Evolutionary conservation across 2,329 filamentous ascomycete genomes (phyloP), one percentile per base, ranked within the genome.

Genomic region (Diaporthe citri): DNA sequence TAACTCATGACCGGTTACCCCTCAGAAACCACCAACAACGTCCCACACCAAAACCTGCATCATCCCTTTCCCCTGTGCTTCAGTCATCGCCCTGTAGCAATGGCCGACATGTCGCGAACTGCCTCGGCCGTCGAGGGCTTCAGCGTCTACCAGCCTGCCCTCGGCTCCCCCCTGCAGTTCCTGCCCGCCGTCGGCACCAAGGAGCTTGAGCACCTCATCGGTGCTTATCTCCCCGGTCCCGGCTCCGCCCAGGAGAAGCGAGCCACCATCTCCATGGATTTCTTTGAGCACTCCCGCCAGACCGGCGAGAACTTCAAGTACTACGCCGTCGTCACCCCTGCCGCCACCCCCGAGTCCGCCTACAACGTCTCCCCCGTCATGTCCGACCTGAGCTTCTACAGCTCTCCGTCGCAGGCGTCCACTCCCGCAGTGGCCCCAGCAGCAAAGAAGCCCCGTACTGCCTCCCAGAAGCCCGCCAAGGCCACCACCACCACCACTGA

Each of bases 231-330:
- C 67, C 83, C 88, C 62, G 89, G 90, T 67, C 80, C 87, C 67
- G 86, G 84, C 69, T 85, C 88, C 36, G 87, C 90, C 79, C 84
- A 87, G 79, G 89, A 92, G 79, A 92, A 92, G 87, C 87, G 90
- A 41, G 87, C 89, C 69, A 82, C 85, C 62, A 84, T 92, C 74
- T 87, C 90, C 59, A 85, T 92, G 79, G 89, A 92, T 80, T 92
- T 92, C 83, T 88, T 89, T 77, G 85, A 89, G 78, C 85, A 88
- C 82, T 82, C 86, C 56, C 85, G 87, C 70, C 79, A 84, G 74
- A 92, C 90, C 2, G 90, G 90, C 31, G 87, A 91, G 79, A 85
- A 86, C 36, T 90, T 89, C 84, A 92, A 91, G 83, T 92, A 91
- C 81, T 92, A 92, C 80, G 83, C 87, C 69, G 87, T 91, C 77